Evolutionary conservation across 2,329 filamentous ascomycete species (phyloP).

Genomic region (Scedosporium boydii): DNA sequence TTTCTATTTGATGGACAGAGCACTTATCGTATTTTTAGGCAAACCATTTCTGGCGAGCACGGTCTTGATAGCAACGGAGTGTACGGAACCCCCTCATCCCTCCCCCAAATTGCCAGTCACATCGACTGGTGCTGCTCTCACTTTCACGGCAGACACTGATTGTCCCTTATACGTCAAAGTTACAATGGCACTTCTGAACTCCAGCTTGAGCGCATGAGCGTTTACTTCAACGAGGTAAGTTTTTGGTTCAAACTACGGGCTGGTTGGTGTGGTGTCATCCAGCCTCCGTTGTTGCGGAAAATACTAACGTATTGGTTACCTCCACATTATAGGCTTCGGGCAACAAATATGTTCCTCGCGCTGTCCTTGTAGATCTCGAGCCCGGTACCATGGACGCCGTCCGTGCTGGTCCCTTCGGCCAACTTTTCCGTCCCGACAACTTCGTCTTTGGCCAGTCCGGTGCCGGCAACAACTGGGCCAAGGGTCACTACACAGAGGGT

Average conservation of each 20-base stretch:
- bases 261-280: not conserved
- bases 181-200: conserved; percentile 98
- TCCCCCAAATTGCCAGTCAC: not conserved
- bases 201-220: conserved; percentile 99
- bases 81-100: conserved; percentile 44
- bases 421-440: conserved; percentile 99
- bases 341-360: conserved; percentile 99
- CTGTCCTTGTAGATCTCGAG: conserved; percentile 98
- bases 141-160: not conserved
- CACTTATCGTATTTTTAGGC: conserved; percentile 43
- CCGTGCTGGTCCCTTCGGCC: conserved; percentile 93
- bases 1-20: conserved; percentile 1
- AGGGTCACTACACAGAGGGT: conserved; percentile 99
- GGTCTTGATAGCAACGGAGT: conserved; percentile 96
- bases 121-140: not conserved
- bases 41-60: conserved; percentile 82
- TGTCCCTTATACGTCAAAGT: conserved; percentile 31
- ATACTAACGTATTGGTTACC: not conserved
- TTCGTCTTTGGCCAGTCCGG: conserved; percentile 99
- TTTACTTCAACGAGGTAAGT: conserved; percentile 83
- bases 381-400: conserved; percentile 99
- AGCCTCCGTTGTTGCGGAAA: not conserved
- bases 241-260: not conserved
- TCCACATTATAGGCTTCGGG: conserved; percentile 60
- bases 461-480: conserved; percentile 99